Base-by-base conservation (phyloP, 1,139 yeast genomes). In the Nematodospora anomalae region DNA sequence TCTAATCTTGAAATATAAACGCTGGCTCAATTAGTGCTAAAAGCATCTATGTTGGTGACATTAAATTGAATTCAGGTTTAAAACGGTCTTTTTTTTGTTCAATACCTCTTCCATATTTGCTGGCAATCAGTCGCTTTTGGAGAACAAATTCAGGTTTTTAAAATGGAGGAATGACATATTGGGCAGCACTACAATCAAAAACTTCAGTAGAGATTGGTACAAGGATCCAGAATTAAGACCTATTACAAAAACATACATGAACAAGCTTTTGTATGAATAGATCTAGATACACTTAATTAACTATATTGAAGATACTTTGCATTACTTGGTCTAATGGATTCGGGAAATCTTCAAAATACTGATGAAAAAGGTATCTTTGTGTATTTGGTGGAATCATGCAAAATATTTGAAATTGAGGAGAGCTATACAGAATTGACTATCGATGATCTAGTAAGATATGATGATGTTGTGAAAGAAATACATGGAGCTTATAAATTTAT, bases 341-440 rank as follows among this genome's bases (percentile, higher is more conserved):
- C 70, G 2, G 83, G 79, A 30, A 87, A 81, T 55, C 71, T 82
- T 40, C 64, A 64, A 33, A 62, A 65, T 16, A 84, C 84, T 0
- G 88, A 82, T 49, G 89, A 83, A 49, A 74, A 79, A 45, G 74
- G 83, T 30, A 64, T 83, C n/a, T 69, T 82, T 49, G 74, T 83
- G 12, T 81, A 78, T 51, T 60, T 80, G n/a, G 72, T 83, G 16
- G 79, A 80, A 50, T 79, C 84, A 81, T 80, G 74, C 56, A 80
- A 78, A 42, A 69, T 70, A 26, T 62, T 50, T 66, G 82, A 58
- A 52, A 41, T 57, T 28, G 57, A 52, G 15, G 35, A 48, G 25
- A 29, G 38, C n/a, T 30, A 32, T 23, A n/a, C 28, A 11, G 35
- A 35, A 11, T 11, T 25, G 4, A 16, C 22, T 7, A 16, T 29